Conservation (phyloP, 805 yeast species). For the Cyberlindnera maclurae region DNA sequence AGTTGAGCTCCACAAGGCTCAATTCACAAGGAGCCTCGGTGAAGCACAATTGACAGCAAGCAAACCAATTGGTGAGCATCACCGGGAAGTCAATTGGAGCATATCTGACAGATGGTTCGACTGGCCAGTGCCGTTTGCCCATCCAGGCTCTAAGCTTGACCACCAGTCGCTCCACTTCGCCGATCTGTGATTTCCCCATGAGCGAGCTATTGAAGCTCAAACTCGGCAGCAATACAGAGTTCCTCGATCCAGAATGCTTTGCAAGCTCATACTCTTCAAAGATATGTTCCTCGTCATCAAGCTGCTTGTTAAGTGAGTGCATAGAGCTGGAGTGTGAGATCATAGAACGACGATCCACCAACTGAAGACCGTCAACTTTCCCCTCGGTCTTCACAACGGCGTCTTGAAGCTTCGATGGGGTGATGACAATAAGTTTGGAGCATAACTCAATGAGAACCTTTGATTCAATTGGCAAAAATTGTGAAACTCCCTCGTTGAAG, state of each 20-base stretch:
- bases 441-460: slow-evolving; percentile 55
- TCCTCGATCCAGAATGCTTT: slow-evolving; percentile 33
- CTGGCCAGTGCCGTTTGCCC: slow-evolving; percentile 19
- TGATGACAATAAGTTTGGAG: slow-evolving; percentile 49
- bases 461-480: slow-evolving; percentile 56
- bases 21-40: slow-evolving; percentile 7
- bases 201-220: slow-evolving; percentile 18
- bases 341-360: slow-evolving; percentile 42
- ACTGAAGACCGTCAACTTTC: slow-evolving; percentile 30
- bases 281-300: slow-evolving; percentile 36
- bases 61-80: slow-evolving; percentile 44
- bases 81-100: slow-evolving; percentile 18
- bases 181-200: slow-evolving; percentile 22
- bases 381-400: slow-evolving; percentile 5
- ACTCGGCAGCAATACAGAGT: slow-evolving; percentile 28
- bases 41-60: slow-evolving; percentile 39
- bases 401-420: slow-evolving; percentile 38
- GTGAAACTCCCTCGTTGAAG: slow-evolving; percentile 69
- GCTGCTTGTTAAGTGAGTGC: slow-evolving; percentile 23
- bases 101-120: slow-evolving; percentile 13
- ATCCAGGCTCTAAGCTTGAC: slow-evolving; percentile 47
- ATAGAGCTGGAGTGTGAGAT: slow-evolving; percentile 32
- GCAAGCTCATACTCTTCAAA: slow-evolving; percentile 55
- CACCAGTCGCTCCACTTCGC: slow-evolving; percentile 39
- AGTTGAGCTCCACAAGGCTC: slow-evolving; percentile 41